Evolutionary conservation across 2,329 filamentous ascomycete species (phyloP).

Genomic region (Huntiella omanensis): DNA sequence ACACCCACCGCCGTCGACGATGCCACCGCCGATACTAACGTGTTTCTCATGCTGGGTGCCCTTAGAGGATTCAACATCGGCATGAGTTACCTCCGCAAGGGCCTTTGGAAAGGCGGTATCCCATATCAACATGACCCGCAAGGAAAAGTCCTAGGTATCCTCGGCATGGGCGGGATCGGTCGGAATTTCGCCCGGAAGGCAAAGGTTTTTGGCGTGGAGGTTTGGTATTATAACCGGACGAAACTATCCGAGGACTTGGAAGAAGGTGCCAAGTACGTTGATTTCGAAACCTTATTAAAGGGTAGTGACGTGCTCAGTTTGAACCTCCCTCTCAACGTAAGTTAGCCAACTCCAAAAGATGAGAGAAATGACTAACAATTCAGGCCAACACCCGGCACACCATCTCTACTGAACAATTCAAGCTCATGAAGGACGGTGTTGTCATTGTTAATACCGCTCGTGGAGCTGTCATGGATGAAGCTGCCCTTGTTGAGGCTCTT

Average conservation of each 20-base stretch:
- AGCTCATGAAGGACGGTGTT: conserved; percentile 58
- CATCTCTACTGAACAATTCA: conserved; percentile 52
- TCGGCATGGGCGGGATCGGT: conserved; percentile 78
- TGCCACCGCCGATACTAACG: conserved; percentile 61
- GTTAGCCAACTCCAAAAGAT: conserved; percentile 17
- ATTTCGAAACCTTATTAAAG: conserved; percentile 51
- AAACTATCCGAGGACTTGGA: conserved; percentile 36
- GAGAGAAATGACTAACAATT: background rate
- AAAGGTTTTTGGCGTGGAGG: conserved; percentile 54
- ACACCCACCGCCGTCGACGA: conserved; percentile 67
- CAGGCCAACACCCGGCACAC: conserved; percentile 51
- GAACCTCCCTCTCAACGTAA: conserved; percentile 65
- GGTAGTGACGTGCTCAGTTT: conserved; percentile 61
- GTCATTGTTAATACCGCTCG: conserved; percentile 70
- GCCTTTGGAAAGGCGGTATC: conserved; percentile 45
- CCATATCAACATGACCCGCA: conserved; percentile 57
- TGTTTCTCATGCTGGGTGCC: conserved; percentile 67
- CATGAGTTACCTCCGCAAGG: conserved; percentile 45
- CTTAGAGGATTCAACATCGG: conserved; percentile 52
- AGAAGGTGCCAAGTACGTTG: conserved; percentile 45
- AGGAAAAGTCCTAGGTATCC: conserved; percentile 59
- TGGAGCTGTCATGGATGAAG: conserved; percentile 67
- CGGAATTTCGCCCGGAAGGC: conserved; percentile 58
- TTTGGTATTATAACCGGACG: conserved; percentile 57
- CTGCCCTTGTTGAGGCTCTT: conserved; percentile 55